Evolutionary conservation across 306 rosid species (phyloP).

Genomic region (Chamaecrista fasciculata): DNA sequence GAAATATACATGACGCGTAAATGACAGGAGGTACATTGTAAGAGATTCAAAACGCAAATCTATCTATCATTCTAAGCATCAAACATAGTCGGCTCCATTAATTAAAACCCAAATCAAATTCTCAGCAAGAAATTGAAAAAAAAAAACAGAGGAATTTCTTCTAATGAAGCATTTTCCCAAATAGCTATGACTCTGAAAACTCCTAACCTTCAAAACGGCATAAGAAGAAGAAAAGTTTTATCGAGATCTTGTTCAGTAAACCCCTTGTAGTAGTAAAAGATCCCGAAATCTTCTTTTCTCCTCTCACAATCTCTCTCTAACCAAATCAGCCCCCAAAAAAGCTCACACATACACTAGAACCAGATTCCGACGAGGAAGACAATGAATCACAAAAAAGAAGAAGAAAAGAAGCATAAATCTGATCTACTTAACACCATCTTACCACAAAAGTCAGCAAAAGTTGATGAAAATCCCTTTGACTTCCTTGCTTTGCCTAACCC

Average conservation of each 20-base stretch:
- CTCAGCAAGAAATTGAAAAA: not conserved
- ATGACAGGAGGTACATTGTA: conserved; percentile 8
- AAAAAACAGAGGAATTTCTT: not conserved
- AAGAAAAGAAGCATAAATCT: not conserved
- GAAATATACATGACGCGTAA: not conserved
- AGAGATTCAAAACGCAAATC: conserved; percentile 10
- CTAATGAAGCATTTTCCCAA: not conserved
- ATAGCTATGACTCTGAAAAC: not conserved
- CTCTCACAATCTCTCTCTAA: conserved; percentile 17
- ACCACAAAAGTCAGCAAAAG: conserved; percentile 22
- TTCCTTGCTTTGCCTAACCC: conserved; percentile 24
- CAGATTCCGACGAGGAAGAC: not conserved
- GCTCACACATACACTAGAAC: conserved; percentile 3
- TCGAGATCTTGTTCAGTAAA: conserved; percentile 15
- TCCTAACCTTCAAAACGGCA: conserved; percentile 6
- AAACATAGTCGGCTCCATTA: not conserved
- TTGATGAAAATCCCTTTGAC: conserved; percentile 29
- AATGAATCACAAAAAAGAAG: not conserved
- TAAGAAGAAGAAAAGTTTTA: not conserved
- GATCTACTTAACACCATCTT: conserved; percentile 21
- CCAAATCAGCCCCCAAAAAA: conserved; percentile 25
- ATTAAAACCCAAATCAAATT: conserved; percentile 13
- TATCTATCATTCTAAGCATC: not conserved
- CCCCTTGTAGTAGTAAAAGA: conserved; percentile 10
- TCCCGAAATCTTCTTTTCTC: conserved; percentile 6